phyloP scores from a whole-genome alignment of 192 early-diverging fungal genomes.

The Coemansia sp. region DNA sequence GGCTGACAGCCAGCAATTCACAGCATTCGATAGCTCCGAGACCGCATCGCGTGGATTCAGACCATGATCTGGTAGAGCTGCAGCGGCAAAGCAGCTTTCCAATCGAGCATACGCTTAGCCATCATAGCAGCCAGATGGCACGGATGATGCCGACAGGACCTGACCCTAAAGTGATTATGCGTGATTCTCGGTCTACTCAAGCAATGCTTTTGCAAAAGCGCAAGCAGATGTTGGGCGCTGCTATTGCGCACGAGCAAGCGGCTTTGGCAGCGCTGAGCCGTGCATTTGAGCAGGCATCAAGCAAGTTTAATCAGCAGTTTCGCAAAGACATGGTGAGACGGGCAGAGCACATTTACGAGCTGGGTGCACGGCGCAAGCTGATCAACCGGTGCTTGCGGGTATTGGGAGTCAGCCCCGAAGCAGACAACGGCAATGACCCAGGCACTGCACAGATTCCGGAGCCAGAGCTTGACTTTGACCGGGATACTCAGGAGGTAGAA shows the following conservation, averaged over 20 bases:
- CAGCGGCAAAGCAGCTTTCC: slow-evolving; percentile 37
- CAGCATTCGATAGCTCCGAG: slow-evolving; percentile 19
- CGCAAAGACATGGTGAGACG: slow-evolving; percentile 39
- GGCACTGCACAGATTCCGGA: not conserved
- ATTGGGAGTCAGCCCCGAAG: slow-evolving; percentile 27
- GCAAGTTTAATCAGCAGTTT: slow-evolving; percentile 30
- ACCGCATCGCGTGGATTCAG: not conserved
- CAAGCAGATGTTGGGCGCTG: slow-evolving; percentile 45
- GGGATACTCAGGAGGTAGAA: slow-evolving; percentile 49
- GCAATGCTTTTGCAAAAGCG: slow-evolving; percentile 46
- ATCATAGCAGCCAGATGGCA: slow-evolving; percentile 20
- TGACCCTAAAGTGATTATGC: slow-evolving; percentile 52
- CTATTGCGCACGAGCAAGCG: slow-evolving; percentile 43
- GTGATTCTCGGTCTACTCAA: slow-evolving; percentile 51
- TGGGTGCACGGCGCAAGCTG: slow-evolving; percentile 48
- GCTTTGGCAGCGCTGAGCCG: slow-evolving; percentile 34
- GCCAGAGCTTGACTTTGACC: slow-evolving; percentile 26
- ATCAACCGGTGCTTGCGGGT: slow-evolving; percentile 51
- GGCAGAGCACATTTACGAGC: slow-evolving; percentile 53
- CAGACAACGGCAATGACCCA: not conserved
- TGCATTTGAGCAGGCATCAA: slow-evolving; percentile 45
- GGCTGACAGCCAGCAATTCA: slow-evolving; percentile 43
- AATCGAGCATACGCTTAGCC: slow-evolving; percentile 19
- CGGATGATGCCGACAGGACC: slow-evolving; percentile 46
- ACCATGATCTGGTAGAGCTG: slow-evolving; percentile 15